Evolutionary conservation across 805 yeast genomes (phyloP).

Genomic region (Cyberlindnera xishuangbannaensis): DNA sequence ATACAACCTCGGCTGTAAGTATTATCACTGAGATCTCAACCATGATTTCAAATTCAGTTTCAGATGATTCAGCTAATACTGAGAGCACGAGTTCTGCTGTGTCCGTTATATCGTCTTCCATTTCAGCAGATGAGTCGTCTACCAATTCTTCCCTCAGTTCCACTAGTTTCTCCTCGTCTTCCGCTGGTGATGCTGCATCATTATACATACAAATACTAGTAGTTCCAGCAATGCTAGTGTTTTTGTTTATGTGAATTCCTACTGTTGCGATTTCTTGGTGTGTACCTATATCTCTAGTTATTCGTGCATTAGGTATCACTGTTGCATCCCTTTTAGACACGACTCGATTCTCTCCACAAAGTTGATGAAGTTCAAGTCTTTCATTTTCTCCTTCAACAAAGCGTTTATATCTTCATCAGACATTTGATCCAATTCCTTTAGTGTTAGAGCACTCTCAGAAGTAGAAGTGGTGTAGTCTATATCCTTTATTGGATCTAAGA

Average conservation of each 20-base stretch:
- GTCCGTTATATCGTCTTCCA: neutral
- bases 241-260: conserved; percentile 7
- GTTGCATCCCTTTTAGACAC: conserved; percentile 15
- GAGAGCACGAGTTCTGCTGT: conserved; percentile 3
- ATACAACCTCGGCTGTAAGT: conserved; percentile 2
- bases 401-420: conserved; percentile 16
- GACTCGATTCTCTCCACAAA: conserved; percentile 22
- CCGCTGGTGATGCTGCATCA: conserved; percentile 4
- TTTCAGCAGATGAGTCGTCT: neutral
- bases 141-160: neutral
- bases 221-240: conserved; percentile 8
- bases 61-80: too few relatives aligned
- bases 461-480: neutral
- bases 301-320: neutral
- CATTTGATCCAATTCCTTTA: conserved; percentile 8
- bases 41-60: conserved; percentile 1
- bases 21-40: too few relatives aligned
- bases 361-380: conserved; percentile 20
- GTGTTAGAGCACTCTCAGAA: too few relatives aligned
- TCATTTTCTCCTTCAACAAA: conserved; percentile 18
- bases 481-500: conserved; percentile 10
- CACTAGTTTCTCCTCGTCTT: conserved; percentile 3
- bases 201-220: conserved; percentile 11
- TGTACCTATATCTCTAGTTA: neutral
- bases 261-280: too few relatives aligned